Evolutionary conservation across 345 rosid genomes (phyloP), one percentile per base, ranked within the genome.

Genomic region (Orychophragmus violaceus): DNA sequence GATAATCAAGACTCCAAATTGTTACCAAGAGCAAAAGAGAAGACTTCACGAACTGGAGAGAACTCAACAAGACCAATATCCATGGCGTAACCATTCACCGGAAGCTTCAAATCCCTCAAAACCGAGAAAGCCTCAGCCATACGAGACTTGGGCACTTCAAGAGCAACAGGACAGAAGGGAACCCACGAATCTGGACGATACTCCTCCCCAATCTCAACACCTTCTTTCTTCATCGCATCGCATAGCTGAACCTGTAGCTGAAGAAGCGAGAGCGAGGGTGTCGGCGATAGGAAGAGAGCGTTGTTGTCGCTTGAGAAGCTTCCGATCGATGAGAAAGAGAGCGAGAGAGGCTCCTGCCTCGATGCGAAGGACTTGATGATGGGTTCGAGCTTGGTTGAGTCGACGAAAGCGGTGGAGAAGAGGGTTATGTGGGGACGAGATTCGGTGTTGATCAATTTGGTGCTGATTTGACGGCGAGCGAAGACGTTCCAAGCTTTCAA

Each of bases 401-500:
- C 97, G 37, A 82, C 24, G 63, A 58, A 48, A 3, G 87, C 64
- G 65, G 77, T 70, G 0, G 97, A 85, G 74, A 88, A 82, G 10
- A 95, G 88, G 39, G 97, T 91, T 76, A 95, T 82, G 77, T 87
- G 96, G 1, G 99, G 99, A 8, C 99, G 90, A 17, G 99, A 91
- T 78, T 89, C 95, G 74, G 89, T 91, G 78, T 79, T 95, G 69
- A 95, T 91, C 70, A 95, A 80, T 29, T 91, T 92, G 39, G 91
- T 83, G 62, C 97, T 91, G 82, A 91, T 89, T 76, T 95, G 97
- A 35, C 97, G 99, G 57, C 96, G 96, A 48, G 99, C 99, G 50
- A 95, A 82, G 59, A 95, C 97, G 74, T 95, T 95, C 96, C 97
- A 95, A 44, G 97, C 93, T 82, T 95, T 91, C 73, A 89, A 68